Conservation (phyloP, 371 early-diverging fungal species). For the Parasitella parasitica region DNA sequence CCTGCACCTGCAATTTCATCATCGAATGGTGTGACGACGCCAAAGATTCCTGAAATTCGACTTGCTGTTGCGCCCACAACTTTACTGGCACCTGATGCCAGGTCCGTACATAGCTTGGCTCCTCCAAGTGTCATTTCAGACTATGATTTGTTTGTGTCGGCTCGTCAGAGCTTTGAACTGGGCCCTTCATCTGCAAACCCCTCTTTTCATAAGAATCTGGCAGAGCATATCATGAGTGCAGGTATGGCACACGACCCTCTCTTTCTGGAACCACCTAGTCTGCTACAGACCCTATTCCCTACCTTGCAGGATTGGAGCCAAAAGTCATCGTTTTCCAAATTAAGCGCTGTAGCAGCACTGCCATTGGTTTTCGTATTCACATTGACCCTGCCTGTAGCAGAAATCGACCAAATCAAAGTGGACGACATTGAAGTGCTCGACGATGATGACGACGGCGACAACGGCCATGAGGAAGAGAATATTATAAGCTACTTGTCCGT, state of each 20-base stretch:
- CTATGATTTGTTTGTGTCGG: slow-evolving; percentile 28
- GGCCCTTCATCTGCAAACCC: slow-evolving; percentile 4
- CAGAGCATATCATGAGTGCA: neutral
- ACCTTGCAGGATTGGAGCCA: slow-evolving; percentile 52
- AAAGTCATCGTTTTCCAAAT: slow-evolving; percentile 46
- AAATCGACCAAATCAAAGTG: slow-evolving; percentile 37
- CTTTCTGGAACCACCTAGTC: neutral
- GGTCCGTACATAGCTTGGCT: neutral
- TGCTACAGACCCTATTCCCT: slow-evolving; percentile 41
- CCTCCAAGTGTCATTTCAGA: slow-evolving; percentile 25
- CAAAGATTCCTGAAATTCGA: slow-evolving; percentile 40
- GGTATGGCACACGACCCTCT: neutral
- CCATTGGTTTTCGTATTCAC: slow-evolving; percentile 58
- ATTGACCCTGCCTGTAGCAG: slow-evolving; percentile 63
- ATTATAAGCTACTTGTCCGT: slow-evolving; percentile 23
- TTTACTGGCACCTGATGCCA: slow-evolving; percentile 1
- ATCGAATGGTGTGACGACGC: neutral
- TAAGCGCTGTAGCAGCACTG: slow-evolving; percentile 50
- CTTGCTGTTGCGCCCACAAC: slow-evolving; percentile 26
- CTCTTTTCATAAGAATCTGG: neutral
- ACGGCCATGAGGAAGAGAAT: neutral
- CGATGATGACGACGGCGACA: neutral
- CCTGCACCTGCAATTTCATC: neutral
- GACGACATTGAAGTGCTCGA: slow-evolving; percentile 34
- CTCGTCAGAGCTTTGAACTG: slow-evolving; percentile 28